phyloP scores from a whole-genome alignment of 2,329 filamentous ascomycete species.

The Talaromyces marneffei region DNA sequence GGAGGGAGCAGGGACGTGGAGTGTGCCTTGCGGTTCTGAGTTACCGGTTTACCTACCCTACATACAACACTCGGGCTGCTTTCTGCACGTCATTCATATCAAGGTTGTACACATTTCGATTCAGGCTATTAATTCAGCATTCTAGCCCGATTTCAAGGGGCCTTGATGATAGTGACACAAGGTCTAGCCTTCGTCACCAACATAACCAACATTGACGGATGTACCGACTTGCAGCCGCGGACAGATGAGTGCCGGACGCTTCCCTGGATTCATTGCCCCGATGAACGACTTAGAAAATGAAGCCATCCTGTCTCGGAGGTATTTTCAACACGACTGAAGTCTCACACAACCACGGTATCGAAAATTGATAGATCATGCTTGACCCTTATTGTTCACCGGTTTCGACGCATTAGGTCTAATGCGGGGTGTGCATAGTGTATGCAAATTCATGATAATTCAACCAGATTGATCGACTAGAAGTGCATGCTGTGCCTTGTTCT shows the following conservation, averaged over 20 bases:
- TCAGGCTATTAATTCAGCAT: not conserved
- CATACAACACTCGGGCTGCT: not conserved
- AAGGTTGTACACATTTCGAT: not conserved
- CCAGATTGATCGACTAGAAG: not conserved
- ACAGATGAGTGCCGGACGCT: not conserved
- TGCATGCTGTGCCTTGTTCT: not conserved
- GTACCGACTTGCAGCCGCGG: not conserved
- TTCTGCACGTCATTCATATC: not conserved
- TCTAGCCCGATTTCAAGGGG: not conserved
- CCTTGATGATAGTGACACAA: too few species aligned
- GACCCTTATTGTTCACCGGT: not conserved
- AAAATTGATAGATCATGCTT: not conserved
- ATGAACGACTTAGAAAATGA: too few species aligned
- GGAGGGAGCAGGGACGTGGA: not conserved
- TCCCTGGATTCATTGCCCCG: not conserved
- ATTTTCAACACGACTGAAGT: not conserved
- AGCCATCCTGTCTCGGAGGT: not conserved
- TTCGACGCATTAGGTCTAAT: not conserved
- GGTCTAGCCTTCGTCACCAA: not conserved
- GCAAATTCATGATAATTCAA: not conserved
- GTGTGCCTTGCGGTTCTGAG: not conserved
- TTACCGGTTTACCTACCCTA: not conserved
- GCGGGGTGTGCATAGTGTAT: not conserved
- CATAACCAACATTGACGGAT: not conserved
- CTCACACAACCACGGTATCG: not conserved